Base-by-base conservation (phyloP, 192 early-diverging fungal species). In the Coemansia sp. region DNA sequence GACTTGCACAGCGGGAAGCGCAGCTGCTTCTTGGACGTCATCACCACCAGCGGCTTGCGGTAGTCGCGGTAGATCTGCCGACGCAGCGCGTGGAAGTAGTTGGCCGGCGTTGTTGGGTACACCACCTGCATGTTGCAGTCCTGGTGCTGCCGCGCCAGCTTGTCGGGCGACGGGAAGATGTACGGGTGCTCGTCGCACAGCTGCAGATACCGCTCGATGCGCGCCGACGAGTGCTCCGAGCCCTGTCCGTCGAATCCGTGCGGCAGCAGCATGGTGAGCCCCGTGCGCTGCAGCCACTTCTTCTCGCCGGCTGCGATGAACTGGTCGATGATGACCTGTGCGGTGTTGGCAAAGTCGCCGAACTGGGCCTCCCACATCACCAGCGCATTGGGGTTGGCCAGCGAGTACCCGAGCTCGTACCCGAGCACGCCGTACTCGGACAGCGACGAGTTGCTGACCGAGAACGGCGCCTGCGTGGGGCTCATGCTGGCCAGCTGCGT, bases 191-290 rank as follows among this genome's bases (percentile, higher is more conserved):
- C 94, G 81, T 98, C 94, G 76, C 91, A 92, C 81, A 98, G 85
- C 84, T 96, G 94, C 71, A 99, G 86, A 84, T 91, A 99, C 64
- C 97, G 92, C 86, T 99, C 97, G 61, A 98, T 85, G 68, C 97
- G 89, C 42, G 94, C 88, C 10, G 93, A 95, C 44, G 97, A 99
- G 86, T 99, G 97, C 83, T 99, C 97, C 22, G 97, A 95, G 50
- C 97, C 97, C 85, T 97, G 95, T 57, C 97, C 97, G 77, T 99
- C 97, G 82, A 94, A 99, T 63, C 97, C 97, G 82, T 99, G 97
- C 13, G 97, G 97, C 63, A 99, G 86, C 53, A 95, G 86, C 86
- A 97, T 86, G 43, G 94, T 91, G 71, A 99, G 81, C 53, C 97
- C 97, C 43, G 94, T 94, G 84, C 94, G 92, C 84, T 95, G 95